Percentiles rank a stretch among this genome's conserved stretches.
phyloP scores from a whole-genome alignment of 2,329 filamentous ascomycete species.

The Ascochyta koolunga region DNA sequence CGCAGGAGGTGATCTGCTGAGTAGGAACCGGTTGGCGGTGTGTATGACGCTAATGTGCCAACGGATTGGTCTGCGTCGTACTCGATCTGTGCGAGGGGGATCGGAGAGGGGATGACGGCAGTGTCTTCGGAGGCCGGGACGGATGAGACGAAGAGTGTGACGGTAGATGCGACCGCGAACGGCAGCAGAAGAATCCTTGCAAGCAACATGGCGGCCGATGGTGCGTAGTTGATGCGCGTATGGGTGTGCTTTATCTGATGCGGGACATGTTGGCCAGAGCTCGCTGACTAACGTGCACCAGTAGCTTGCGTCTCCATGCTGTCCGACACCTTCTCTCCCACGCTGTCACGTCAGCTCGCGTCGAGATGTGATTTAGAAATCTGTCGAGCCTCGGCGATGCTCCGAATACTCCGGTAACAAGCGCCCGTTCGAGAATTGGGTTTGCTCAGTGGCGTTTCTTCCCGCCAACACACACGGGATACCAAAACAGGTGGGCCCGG shows the following conservation, averaged over 20 bases:
- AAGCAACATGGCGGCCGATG: slow-evolving; percentile 44
- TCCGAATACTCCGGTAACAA: slow-evolving; percentile 2
- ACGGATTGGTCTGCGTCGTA: slow-evolving; percentile 48
- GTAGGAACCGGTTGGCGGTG: slow-evolving; percentile 44
- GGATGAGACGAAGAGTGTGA: slow-evolving; percentile 66
- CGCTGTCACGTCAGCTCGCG: slow-evolving; percentile 4
- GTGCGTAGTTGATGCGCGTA: not conserved
- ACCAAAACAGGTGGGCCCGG: slow-evolving; percentile 38
- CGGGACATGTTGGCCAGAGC: slow-evolving; percentile 7
- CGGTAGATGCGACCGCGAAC: slow-evolving; percentile 46
- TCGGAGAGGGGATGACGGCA: slow-evolving; percentile 43
- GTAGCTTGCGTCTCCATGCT: not conserved
- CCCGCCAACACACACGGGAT: slow-evolving; percentile 30
- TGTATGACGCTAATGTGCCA: slow-evolving; percentile 45
- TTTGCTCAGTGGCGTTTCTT: slow-evolving; percentile 26
- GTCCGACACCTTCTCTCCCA: not conserved
- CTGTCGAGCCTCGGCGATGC: slow-evolving; percentile 10
- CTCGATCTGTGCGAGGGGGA: slow-evolving; percentile 52
- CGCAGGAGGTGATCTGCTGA: slow-evolving; percentile 49
- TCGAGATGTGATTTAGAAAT: not conserved
- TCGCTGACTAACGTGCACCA: slow-evolving; percentile 13
- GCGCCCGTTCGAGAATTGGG: not conserved
- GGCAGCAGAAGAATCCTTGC: slow-evolving; percentile 45
- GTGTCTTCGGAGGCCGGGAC: slow-evolving; percentile 83
- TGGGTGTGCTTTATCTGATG: slow-evolving; percentile 1